phyloP scores from a whole-genome alignment of 108 stramenopile species.

The Fragilariopsis cylindrus region DNA sequence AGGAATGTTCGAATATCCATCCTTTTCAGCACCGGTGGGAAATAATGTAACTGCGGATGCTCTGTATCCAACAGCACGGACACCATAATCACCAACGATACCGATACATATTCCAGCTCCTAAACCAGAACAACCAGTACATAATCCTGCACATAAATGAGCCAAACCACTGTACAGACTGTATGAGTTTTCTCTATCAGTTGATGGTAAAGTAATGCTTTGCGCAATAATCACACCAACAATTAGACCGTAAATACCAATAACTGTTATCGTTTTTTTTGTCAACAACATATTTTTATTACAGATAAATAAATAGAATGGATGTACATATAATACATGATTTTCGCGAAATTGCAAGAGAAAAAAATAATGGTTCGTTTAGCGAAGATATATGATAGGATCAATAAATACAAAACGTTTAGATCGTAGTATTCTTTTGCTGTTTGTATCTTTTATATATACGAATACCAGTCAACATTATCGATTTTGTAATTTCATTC shows the following conservation, averaged over 20 bases:
- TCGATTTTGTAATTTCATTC: neutral
- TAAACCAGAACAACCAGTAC: slow-evolving; percentile 75
- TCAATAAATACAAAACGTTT: no score
- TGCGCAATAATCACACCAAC: slow-evolving; percentile 83
- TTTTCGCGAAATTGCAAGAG: neutral
- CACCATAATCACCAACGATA: slow-evolving; percentile 85
- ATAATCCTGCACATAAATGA: slow-evolving; percentile 81
- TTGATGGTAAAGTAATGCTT: slow-evolving; percentile 59
- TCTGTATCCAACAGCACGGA: slow-evolving; percentile 83
- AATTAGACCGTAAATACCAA: slow-evolving; percentile 89
- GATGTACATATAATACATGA: neutral
- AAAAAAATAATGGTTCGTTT: slow-evolving; percentile 10
- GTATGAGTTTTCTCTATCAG: slow-evolving; percentile 70
- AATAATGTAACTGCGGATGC: slow-evolving; percentile 78
- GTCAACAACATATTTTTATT: no score
- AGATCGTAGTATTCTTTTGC: neutral
- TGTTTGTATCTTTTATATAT: neutral
- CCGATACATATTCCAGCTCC: slow-evolving; percentile 87
- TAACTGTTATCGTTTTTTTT: slow-evolving; percentile 34
- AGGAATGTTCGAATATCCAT: slow-evolving; percentile 68
- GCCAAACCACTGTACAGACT: slow-evolving; percentile 82
- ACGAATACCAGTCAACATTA: neutral
- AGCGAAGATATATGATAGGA: neutral
- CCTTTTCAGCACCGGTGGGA: slow-evolving; percentile 51
- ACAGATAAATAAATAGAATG: no score